Evolutionary conservation across 1,284 basidiomycete species (phyloP), one percentile per base, ranked within the genome.

Genomic region (Pascua guehoae): DNA sequence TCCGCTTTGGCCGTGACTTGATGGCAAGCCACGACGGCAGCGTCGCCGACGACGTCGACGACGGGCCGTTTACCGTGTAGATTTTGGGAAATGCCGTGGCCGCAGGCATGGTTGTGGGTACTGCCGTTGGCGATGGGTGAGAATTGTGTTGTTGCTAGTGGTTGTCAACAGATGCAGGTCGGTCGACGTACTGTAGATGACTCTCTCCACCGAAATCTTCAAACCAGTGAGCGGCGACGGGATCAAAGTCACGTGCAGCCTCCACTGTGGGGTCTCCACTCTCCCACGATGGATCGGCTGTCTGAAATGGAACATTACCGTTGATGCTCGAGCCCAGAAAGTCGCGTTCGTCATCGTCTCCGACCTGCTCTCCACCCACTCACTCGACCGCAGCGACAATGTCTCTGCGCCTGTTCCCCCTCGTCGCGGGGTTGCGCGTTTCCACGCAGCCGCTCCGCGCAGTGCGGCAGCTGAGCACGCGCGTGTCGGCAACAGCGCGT

Each of bases 51-150:
- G 89, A 89, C 11, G 88, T 88, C 2, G 88, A 85, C 10, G 87
- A 82, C 14, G 88, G 85, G 32, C 91, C 91, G 71, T 94, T 94
- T 68, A 93, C 89, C 12, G 91, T 93, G 79, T 93, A 94, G 43
- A 92, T 86, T 71, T 88, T 91, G 56, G 90, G 87, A 55, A 71
- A 71, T 7, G 56, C 47, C 14, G 61, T 57, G 8, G 51, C 52
- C 18, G 53, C 56, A 4, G 72, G 66, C 66, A 70, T 72, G 41
- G 56, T 46, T 40, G 3, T 12, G 24, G 48, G 45, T 41, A 17
- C 10, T 39, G 40, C 8, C 10, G 41, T 48, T 12, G 45, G 41
- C 37, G 43, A 18, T 32, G 41, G 12, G 37, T 8, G 39, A 44
- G 39, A 15, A 40, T n/a, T 16, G 39, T 37, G 48, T 41, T 12